Evolutionary conservation across 2,329 filamentous ascomycete species (phyloP).

Genomic region (Biscogniauxia mediterranea): DNA sequence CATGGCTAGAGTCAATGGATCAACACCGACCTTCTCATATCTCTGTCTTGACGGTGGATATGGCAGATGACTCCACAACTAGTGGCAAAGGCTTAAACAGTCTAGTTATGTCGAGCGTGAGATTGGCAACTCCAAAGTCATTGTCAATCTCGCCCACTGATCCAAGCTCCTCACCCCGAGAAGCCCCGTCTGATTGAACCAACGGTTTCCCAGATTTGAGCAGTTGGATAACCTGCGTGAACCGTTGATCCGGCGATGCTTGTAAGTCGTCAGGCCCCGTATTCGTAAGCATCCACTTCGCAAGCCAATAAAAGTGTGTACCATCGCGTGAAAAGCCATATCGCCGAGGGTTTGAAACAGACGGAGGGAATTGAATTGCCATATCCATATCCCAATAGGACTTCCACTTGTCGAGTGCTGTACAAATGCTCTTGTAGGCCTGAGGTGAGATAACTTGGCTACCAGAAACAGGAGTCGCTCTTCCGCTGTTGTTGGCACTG

Average conservation of each 20-base stretch:
- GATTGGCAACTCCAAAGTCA: constrained; percentile 60
- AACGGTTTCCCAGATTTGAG: constrained; percentile 60
- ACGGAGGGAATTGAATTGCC: constrained; percentile 62
- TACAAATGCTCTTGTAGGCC: constrained; percentile 47
- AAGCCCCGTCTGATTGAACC: constrained; percentile 62
- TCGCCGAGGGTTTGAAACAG: constrained; percentile 52
- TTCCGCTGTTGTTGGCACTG: constrained; percentile 46
- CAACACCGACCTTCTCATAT: constrained; percentile 23
- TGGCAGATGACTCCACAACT: constrained; percentile 42
- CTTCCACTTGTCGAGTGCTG: constrained; percentile 71
- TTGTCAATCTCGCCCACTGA: constrained; percentile 68
- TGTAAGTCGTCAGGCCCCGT: constrained; percentile 53
- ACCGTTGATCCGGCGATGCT: constrained; percentile 56
- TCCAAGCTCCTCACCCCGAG: constrained; percentile 65
- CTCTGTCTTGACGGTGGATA: constrained; percentile 43
- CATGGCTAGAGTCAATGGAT: constrained; percentile 11
- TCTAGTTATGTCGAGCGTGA: constrained; percentile 69
- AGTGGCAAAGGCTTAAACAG: constrained; percentile 62
- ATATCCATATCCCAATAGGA: constrained; percentile 69
- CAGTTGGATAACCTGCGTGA: constrained; percentile 58
- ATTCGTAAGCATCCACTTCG: constrained; percentile 62
- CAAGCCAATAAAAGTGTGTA: constrained; percentile 72
- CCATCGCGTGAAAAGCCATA: constrained; percentile 70
- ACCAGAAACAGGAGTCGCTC: constrained; percentile 45
- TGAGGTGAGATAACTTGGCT: constrained; percentile 42